Base-by-base conservation (phyloP, 1,284 basidiomycete genomes). In the Coniophora puteana region DNA sequence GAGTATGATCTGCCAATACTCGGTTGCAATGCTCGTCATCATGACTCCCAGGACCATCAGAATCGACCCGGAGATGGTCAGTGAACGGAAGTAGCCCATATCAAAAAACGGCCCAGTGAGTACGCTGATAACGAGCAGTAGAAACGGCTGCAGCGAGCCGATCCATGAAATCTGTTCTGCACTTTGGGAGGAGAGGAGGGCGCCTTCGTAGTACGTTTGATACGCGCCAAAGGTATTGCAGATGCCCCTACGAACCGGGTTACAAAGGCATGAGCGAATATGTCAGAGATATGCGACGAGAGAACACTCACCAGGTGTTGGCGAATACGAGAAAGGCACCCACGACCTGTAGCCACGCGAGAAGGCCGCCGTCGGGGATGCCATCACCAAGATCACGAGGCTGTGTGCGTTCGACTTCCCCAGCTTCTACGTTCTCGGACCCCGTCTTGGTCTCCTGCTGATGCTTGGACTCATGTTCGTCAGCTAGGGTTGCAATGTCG, bases 1-100 rank as follows among this genome's bases (percentile, higher is more conserved):
- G 13, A 84, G 62, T 24, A 83, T 57, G 50, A 74, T 80, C 40
- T 83, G 72, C 52, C 75, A 79, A 52, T 76, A 79, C 43, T 67
- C 56, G 3, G 62, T 68, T n/a, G 68, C 73, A 21, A 83, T 44
- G 50, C 76, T 78, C 8, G 76, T 79, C 53, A 74, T 55, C 49
- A 78, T 61, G 16, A 76, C 65, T 43, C 76, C 69, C 20, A 69
- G 47, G 10, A 67, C 53, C 40, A 66, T 65, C 25, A 71, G 49
- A 16, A 69, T n/a, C 0, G 71, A 66, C 27, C 77, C 77, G 21
- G 59, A 41, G 18, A 59, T 45, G 58, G 79, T 67, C 11, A 79
- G 50, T 36, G 57, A 47, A 13, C 58, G 67, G 1, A 77, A 76
- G 2, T 78, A 78, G 54, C 71, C 72, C 3, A 55, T 51, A 49